Evolutionary conservation across 2,329 filamentous ascomycete species (phyloP).

Genomic region (Fusarium sarcochroum): DNA sequence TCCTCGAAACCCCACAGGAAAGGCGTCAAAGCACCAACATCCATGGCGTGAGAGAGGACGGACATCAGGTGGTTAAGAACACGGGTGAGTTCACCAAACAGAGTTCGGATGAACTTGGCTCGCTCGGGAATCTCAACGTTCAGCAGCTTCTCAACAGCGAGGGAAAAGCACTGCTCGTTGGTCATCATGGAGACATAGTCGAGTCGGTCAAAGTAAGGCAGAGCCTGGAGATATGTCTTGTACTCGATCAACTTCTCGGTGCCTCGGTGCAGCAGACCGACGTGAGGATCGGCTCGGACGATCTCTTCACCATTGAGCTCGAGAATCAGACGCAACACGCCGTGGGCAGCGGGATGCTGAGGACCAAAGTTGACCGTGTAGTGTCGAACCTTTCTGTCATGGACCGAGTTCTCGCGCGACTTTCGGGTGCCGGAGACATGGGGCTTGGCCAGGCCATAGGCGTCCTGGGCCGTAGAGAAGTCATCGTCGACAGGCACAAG

Average conservation of each 20-base stretch:
- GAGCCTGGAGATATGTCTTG: constrained; percentile 97
- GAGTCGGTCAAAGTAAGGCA: constrained; percentile 98
- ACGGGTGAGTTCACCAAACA: constrained; percentile 96
- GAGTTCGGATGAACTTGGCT: constrained; percentile 95
- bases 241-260: constrained; percentile 99
- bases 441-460: constrained; percentile 62
- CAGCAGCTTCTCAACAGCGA: constrained; percentile 97
- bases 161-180: constrained; percentile 96
- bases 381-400: constrained; percentile 89
- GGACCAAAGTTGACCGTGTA: constrained; percentile 99
- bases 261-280: constrained; percentile 94
- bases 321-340: constrained; percentile 96
- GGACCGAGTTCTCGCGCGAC: constrained; percentile 63
- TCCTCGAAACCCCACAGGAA: constrained; percentile 99
- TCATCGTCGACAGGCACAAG: constrained; percentile 75
- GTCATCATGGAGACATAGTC: constrained; percentile 99
- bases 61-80: constrained; percentile 99
- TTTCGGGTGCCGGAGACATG: constrained; percentile 61
- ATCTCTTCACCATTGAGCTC: constrained; percentile 99
- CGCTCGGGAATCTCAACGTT: constrained; percentile 96
- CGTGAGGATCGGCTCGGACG: constrained; percentile 94
- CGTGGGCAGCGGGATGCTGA: constrained; percentile 98
- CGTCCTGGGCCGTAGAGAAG: constrained; percentile 69
- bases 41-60: constrained; percentile 96
- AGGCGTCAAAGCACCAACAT: constrained; percentile 96